These are phyloP conservation scores for Podaxis mareebaensis DNA, from an alignment of 768 basidiomycete genomes.

Conservation along the genomic window DNA sequence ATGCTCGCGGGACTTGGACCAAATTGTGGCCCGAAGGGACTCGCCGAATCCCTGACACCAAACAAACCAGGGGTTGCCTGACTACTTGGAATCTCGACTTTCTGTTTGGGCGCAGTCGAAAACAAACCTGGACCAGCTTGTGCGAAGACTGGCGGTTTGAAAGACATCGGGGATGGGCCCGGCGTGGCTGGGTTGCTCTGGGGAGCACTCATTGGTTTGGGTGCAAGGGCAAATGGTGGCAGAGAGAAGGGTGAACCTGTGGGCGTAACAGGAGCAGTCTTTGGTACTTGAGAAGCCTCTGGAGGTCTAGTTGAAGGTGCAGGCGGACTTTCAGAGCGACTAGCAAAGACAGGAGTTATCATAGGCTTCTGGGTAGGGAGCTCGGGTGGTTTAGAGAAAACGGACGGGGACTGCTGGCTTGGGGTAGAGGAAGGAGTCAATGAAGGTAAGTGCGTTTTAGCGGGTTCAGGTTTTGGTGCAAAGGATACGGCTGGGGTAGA, in stretches of 20 bases:
- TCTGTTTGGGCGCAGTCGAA: neutral
- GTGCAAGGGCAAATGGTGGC: constrained; percentile 8
- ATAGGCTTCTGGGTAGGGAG: constrained; percentile 13
- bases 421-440: constrained; percentile 12
- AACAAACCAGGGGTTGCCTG: neutral
- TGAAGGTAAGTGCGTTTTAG: constrained; percentile 16
- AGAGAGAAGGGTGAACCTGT: constrained; percentile 13
- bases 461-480: constrained; percentile 15
- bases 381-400: constrained; percentile 15
- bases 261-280: neutral
- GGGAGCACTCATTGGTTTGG: constrained; percentile 2
- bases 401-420: neutral
- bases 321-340: neutral
- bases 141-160: neutral
- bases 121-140: neutral
- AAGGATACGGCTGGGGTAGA: constrained; percentile 8
- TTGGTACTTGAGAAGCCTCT: constrained; percentile 1
- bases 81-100: neutral
- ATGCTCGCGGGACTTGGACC: neutral
- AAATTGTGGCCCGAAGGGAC: neutral
- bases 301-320: constrained; percentile 2
- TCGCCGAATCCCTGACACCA: neutral
- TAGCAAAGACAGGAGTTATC: neutral
- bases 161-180: neutral
- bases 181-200: neutral